A percentile compares a stretch with the other conserved stretches of the same genome.
Conservation (phyloP, 1,139 yeast species). For the Saccharomyces hybrid region DNA sequence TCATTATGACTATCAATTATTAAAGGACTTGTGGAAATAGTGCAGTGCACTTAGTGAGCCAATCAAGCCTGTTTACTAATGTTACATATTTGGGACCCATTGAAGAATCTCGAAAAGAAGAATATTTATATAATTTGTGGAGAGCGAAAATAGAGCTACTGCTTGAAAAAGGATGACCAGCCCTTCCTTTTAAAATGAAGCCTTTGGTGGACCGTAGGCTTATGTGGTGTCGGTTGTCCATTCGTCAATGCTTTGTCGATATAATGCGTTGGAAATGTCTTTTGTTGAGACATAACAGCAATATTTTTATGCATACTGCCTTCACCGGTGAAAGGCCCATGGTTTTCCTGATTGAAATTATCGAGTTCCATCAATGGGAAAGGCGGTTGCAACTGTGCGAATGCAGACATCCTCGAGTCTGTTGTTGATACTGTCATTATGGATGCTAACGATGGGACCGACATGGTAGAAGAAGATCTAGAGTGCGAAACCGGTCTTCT, state of each 20-base stretch:
- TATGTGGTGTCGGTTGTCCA: neutral
- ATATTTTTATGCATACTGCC: neutral
- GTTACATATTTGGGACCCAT: neutral
- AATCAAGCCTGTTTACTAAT: neutral
- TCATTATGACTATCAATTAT: neutral
- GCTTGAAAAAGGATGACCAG: neutral
- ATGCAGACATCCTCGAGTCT: conserved; percentile 3
- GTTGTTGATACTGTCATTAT: conserved; percentile 13
- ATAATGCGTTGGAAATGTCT: neutral
- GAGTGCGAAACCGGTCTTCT: conserved; percentile 8
- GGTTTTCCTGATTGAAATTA: neutral
- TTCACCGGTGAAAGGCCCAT: neutral
- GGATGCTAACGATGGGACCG: conserved; percentile 23
- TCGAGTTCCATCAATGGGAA: neutral
- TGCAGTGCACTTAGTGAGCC: neutral
- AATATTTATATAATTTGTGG: neutral
- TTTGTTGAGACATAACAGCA: neutral
- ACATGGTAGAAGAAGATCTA: conserved; percentile 15
- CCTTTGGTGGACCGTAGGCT: neutral
- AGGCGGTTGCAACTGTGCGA: neutral
- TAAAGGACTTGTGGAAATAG: neutral
- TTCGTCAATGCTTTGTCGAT: neutral
- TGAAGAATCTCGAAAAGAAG: neutral
- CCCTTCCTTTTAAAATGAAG: neutral
- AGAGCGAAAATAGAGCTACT: neutral